phyloP scores from a whole-genome alignment of 768 basidiomycete species.

The Lactifluus piperatus region DNA sequence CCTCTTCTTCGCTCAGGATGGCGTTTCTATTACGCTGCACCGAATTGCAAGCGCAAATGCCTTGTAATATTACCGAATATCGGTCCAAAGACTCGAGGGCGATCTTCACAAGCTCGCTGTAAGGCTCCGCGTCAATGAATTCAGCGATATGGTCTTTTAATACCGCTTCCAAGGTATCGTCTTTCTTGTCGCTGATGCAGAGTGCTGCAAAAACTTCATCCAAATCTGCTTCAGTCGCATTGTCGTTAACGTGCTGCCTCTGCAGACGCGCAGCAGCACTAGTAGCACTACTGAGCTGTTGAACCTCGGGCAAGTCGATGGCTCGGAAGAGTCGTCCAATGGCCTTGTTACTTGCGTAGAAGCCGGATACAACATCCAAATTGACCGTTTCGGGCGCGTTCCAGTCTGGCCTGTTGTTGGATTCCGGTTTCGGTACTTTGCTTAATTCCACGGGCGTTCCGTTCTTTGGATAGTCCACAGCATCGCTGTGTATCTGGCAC shows the following conservation, averaged over 20 bases:
- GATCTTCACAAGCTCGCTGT: constrained; percentile 6
- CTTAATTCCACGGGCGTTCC: constrained; percentile 26
- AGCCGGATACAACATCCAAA: constrained; percentile 21
- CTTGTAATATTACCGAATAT: constrained; percentile 41
- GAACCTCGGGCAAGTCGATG: constrained; percentile 42
- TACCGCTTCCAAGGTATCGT: constrained; percentile 8
- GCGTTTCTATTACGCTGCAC: constrained; percentile 32
- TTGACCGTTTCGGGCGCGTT: constrained; percentile 50
- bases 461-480: constrained; percentile 60
- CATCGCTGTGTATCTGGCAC: constrained; percentile 50
- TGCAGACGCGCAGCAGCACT: constrained; percentile 20
- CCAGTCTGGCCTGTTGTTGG: constrained; percentile 48
- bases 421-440: constrained; percentile 37
- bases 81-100: constrained; percentile 23
- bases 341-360: constrained; percentile 45
- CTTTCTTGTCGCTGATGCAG: constrained; percentile 1
- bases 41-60: constrained; percentile 39
- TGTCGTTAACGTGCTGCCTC: constrained; percentile 19
- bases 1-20: constrained; percentile 54
- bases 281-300: constrained; percentile 13
- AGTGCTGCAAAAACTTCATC: constrained; percentile 17
- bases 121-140: constrained; percentile 19
- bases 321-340: constrained; percentile 56
- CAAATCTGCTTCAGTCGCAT: constrained; percentile 25
- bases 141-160: constrained; percentile 21